These are phyloP conservation scores for Mycena haematopus DNA, from an alignment of 768 basidiomycete genomes.

Conservation along the genomic window DNA sequence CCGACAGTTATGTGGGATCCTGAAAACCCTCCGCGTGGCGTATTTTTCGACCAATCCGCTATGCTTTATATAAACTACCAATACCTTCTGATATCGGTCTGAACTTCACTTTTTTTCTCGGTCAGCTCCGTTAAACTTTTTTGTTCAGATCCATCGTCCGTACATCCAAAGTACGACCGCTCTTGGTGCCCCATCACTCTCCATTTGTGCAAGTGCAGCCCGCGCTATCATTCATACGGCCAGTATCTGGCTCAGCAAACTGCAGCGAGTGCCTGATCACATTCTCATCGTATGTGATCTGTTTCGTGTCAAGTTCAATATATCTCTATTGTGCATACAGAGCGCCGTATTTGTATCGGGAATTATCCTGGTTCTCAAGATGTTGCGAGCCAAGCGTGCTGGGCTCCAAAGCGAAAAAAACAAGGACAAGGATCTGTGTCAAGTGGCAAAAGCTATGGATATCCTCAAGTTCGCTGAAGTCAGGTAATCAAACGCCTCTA, in stretches of 20 bases:
- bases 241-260: constrained; percentile 32
- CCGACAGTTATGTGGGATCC: constrained; percentile 33
- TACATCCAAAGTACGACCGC: constrained; percentile 45
- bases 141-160: constrained; percentile 51
- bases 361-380: not conserved
- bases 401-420: constrained; percentile 37
- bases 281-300: constrained; percentile 8
- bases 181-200: constrained; percentile 51
- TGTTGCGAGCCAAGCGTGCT: constrained; percentile 1
- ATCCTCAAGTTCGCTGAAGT: constrained; percentile 1
- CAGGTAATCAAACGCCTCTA: not conserved
- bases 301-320: not conserved
- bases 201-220: constrained; percentile 59
- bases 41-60: constrained; percentile 46
- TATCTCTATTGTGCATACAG: not conserved
- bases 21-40: constrained; percentile 28
- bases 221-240: constrained; percentile 51
- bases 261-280: constrained; percentile 12
- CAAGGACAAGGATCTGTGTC: constrained; percentile 5
- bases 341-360: not conserved
- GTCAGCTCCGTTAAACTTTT: constrained; percentile 34
- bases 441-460: not conserved
- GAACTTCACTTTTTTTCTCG: constrained; percentile 36
- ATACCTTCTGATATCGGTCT: constrained; percentile 46
- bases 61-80: constrained; percentile 48